Evolutionary conservation across 164 flowering plant species (phyloP), one percentile per base, ranked within the genome.

Genomic region (Brasenia schreberi): DNA sequence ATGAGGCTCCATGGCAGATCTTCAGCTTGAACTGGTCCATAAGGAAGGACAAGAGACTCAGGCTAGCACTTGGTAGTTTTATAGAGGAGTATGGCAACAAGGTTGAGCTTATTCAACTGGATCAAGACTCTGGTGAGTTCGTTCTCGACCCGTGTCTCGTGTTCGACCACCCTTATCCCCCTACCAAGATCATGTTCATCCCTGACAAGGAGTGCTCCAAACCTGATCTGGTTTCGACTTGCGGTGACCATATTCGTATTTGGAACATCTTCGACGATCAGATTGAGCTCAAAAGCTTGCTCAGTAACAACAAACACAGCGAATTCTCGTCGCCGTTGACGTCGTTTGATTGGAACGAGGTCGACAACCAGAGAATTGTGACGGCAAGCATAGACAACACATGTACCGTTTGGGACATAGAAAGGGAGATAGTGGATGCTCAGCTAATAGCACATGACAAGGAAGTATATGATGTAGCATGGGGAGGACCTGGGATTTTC

Each of bases 361-460:
- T 80, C 9, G 84, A 81, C 62, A 85, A 84, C 11, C 70, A 74
- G 64, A 64, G 82, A 12, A 71, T 94, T n/a, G 96, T 94, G 9
- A 91, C 98, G 3, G 85, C 83, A 7, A 89, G 96, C 75, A 88
- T 94, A 45, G 98, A 91, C 75, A 93, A 97, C 14, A 93, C 96
- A 0, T 93, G 97, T 69, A 93, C 98, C 5, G 76, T 93, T 49
- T 93, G 98, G 98, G 98, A 93, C 66, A 69, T 93, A 2, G 98
- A 93, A 70, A 79, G 73, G 65, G 78, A 79, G 11, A 76, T 72
- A 3, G 97, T 93, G 5, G 97, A 93, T 67, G 90, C 97, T 18
- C 98, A 93, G 79, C 75, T 93, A 4, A 90, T 93, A 17, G 98
- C 98, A 5, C 97, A 93, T 62, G 98, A 93, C 67, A 93, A 90